Evolutionary conservation across 2,329 filamentous ascomycete species (phyloP).

Genomic region (Botrytis aclada): DNA sequence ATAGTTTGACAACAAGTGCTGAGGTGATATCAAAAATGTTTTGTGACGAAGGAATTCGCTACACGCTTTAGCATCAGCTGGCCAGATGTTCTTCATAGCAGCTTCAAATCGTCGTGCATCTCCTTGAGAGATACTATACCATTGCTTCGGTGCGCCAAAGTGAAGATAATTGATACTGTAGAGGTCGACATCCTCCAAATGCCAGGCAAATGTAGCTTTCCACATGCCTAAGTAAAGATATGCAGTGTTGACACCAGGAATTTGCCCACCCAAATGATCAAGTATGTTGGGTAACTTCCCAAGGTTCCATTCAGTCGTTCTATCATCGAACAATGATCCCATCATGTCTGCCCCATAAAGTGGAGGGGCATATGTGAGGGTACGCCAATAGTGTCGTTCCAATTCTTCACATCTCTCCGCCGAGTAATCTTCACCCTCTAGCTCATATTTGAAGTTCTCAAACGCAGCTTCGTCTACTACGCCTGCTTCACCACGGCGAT

Average conservation of each 20-base stretch:
- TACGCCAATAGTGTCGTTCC: conserved; percentile 96
- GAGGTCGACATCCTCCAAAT: conserved; percentile 95
- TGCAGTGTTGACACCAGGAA: conserved; percentile 95
- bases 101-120: conserved; percentile 90
- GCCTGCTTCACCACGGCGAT: conserved; percentile 74
- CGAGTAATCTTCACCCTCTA: conserved; percentile 83
- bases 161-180: conserved; percentile 99
- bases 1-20: conserved; percentile 80
- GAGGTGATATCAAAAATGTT: conserved; percentile 92
- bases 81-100: conserved; percentile 95
- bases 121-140: conserved; percentile 98
- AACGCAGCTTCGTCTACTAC: conserved; percentile 88
- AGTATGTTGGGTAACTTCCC: conserved; percentile 91
- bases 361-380: conserved; percentile 87
- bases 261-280: conserved; percentile 90
- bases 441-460: conserved; percentile 83
- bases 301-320: conserved; percentile 83
- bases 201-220: conserved; percentile 99
- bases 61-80: conserved; percentile 90
- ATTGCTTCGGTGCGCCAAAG: conserved; percentile 97
- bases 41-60: conserved; percentile 97
- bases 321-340: conserved; percentile 88
- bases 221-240: conserved; percentile 99
- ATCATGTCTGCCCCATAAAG: conserved; percentile 97
- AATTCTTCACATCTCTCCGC: conserved; percentile 90